Base-by-base conservation (phyloP, 148 eudicot genomes). In the Camellia sinensis region DNA sequence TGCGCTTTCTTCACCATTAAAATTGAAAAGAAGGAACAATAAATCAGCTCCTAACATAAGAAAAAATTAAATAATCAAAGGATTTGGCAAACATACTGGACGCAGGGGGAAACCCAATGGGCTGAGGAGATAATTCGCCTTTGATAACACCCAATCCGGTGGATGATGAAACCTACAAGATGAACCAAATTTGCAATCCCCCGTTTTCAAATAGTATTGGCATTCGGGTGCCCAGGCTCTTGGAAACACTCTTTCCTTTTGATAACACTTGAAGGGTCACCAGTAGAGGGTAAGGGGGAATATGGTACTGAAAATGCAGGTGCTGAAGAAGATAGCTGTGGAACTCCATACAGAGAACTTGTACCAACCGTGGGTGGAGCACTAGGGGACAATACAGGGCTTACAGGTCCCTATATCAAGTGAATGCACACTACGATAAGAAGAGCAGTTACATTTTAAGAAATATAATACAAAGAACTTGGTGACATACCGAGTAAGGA, bases 21-120 rank as follows among this genome's bases (percentile, higher is more conserved):
- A 44, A 18, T 14, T 69, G 45, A 11, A 67, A 37, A 73, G 19
- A n/a, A 46, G 62, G 19, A 29, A 3, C 15, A 11, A 44, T 57
- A 66, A 79, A n/a, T 48, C 14, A 43, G 37, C 44, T 54, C 57
- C 11, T 2, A 29, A 14, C 19, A 45, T 7, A 62, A 21, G 56
- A 13, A 41, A 40, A 41, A 68, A 80, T 6, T 46, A 2, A 45
- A 57, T 8, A 64, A 43, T 18, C 53, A 69, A 48, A n/a, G 67
- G 18, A 52, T 43, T 77, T 67, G 45, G 13, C 11, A 81, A 74
- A 80, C 94, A 87, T 90, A 95, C 98, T 86, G 92, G 96, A 74
- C 98, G 98, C 37, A 95, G 86, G 82, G 98, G 98, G 56, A 91
- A 88, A 64, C 98, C 98, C 66, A 90, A 59, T 43, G 88, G 92